These are phyloP conservation scores for Paraurostyla sp. DNA, from an alignment of 73 alveolate genomes.

Conservation along the genomic window DNA sequence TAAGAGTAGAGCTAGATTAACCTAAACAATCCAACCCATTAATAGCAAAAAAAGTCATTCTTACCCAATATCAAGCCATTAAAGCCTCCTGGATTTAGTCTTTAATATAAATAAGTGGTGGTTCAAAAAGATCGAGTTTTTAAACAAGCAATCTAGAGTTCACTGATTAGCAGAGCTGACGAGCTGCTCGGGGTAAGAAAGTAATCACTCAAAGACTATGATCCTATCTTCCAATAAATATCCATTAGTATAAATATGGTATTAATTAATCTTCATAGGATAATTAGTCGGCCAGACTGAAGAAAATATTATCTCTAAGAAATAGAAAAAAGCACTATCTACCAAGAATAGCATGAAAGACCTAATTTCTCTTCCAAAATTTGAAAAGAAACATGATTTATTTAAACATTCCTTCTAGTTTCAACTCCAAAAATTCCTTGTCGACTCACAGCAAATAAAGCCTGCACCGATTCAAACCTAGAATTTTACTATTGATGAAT, in stretches of 20 bases:
- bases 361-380: background rate
- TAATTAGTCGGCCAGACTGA: background rate
- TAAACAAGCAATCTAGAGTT: background rate
- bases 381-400: background rate
- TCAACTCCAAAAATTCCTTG: slow-evolving; percentile 5
- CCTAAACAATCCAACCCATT: background rate
- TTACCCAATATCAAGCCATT: slow-evolving; percentile 33
- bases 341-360: slow-evolving; percentile 8
- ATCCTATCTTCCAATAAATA: background rate
- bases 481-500: too few species aligned
- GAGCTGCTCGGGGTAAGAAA: too few species aligned
- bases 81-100: slow-evolving; percentile 35
- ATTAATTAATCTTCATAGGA: background rate
- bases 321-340: background rate
- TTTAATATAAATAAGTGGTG: background rate
- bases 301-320: background rate
- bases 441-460: background rate
- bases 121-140: background rate
- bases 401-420: background rate
- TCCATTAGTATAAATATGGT: background rate
- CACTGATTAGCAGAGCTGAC: too few species aligned
- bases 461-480: too few species aligned
- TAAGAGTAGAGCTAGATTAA: background rate
- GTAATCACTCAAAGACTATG: background rate
- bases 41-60: background rate